phyloP scores from a whole-genome alignment of 352 stramenopile species.

The Blastocystis sp. region DNA sequence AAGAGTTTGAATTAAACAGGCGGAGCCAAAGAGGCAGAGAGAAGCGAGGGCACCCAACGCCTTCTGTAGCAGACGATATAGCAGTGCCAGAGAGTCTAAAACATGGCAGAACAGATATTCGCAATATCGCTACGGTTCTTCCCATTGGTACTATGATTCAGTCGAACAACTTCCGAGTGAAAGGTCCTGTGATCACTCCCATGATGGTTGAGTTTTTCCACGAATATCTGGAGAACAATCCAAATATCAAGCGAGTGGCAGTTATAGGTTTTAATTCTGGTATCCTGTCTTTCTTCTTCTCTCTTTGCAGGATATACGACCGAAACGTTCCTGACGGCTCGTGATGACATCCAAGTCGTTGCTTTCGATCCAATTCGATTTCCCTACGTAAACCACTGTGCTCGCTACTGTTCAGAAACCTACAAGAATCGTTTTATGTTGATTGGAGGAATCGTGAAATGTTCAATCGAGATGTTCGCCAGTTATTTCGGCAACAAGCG shows the following conservation, averaged over 20 bases:
- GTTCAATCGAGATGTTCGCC: conserved; percentile 13
- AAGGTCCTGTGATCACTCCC: conserved; percentile 28
- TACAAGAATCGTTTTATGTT: conserved; percentile 48
- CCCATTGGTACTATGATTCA: not conserved
- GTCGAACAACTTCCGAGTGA: not conserved
- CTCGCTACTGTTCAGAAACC: not conserved
- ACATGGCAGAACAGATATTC: not conserved
- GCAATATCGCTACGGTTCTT: conserved; percentile 41
- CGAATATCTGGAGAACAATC: conserved; percentile 25
- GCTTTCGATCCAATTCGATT: conserved; percentile 40
- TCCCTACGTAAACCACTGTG: not conserved
- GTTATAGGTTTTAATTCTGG: conserved; percentile 56
- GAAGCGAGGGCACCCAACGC: not conserved
- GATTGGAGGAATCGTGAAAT: not conserved
- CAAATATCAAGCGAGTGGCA: conserved; percentile 47
- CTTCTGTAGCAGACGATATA: not conserved
- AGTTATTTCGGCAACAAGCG: conserved; percentile 18
- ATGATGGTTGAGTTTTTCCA: conserved; percentile 61
- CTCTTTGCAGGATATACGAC: conserved; percentile 30
- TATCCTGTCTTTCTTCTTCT: not conserved
- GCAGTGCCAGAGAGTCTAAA: not conserved
- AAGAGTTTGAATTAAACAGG: not conserved
- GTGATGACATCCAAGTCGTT: conserved; percentile 41
- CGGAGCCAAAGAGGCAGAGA: not conserved
- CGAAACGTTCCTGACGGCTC: conserved; percentile 50